phyloP scores from a whole-genome alignment of 495 filamentous ascomycete species.

The Penicillium ochrochloron region DNA sequence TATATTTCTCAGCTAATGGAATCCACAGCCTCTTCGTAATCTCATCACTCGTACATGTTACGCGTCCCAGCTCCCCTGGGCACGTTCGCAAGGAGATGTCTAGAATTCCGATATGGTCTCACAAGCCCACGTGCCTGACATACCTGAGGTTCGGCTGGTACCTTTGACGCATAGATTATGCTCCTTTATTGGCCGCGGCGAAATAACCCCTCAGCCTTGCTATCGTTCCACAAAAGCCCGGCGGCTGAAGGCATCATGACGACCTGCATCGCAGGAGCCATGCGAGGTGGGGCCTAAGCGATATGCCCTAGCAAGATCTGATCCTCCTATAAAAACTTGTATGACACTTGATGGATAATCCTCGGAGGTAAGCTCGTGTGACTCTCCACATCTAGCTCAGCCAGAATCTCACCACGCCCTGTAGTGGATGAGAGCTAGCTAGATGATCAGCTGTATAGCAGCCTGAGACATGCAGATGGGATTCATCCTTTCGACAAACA shows the following conservation, averaged over 20 bases:
- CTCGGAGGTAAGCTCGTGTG: background rate
- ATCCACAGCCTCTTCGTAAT: background rate
- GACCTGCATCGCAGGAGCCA: background rate
- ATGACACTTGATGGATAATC: background rate
- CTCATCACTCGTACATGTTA: background rate
- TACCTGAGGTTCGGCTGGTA: background rate
- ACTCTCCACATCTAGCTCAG: background rate
- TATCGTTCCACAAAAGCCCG: background rate
- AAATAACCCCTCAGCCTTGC: no score
- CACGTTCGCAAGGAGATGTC: background rate
- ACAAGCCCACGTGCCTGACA: background rate
- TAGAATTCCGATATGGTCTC: background rate
- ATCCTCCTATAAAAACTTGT: background rate
- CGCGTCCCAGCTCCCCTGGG: background rate
- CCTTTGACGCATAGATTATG: no score
- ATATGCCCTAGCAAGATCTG: background rate
- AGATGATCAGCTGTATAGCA: background rate
- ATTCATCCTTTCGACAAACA: background rate
- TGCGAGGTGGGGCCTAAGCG: background rate
- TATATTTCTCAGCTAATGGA: background rate
- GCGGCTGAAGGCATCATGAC: background rate
- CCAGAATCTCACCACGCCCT: slow-evolving; percentile 10
- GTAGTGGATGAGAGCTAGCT: background rate
- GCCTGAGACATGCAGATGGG: slow-evolving; percentile 15
- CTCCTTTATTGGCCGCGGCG: no score